Evolutionary conservation across 768 basidiomycete genomes (phyloP), one percentile per base, ranked within the genome.

Genomic region (Leccinum broughii): DNA sequence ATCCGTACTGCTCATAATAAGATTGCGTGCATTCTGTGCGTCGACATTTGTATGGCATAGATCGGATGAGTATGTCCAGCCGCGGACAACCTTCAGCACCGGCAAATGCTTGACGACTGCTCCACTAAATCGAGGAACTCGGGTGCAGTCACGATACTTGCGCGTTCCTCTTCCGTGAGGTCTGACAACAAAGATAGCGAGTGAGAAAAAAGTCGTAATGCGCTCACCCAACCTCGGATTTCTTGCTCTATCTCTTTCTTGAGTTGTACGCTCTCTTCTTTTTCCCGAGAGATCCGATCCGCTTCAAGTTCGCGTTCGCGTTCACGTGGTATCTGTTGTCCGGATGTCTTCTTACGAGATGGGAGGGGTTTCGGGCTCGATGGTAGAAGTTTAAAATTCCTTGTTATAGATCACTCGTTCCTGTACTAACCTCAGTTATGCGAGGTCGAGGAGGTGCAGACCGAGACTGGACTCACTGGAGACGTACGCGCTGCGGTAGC

Each of bases 11-110:
- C 91, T 93, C 11, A 94, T 94, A 63, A 99, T 94, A 59, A 99
- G 77, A 70, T 97, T 98, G 74, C 98, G 95, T 1, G 97, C 97
- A 71, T 98, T 98, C 76, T 98, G 97, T 2, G 97, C 97, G 9
- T 97, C 97, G 17, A 98, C 92, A 98, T 94, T 65, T 92, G 88
- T 88, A 99, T 97, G 0, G 93, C 92, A 77, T 99, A 99, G 41
- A 99, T 92, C 0, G 97, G 97, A 75, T 99, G 96, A 4, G 97
- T 98, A 71, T 99, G 97, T 0, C 97, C 97, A 28, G 93, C 88
- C 2, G 95, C 93, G 15, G 95, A 97, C 44, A 98, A 76, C 0
- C 78, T 98, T 99, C 53, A 98, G 80, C 3, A 98, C 94, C 0
- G 97, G 97, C 2, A 98, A 79, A 71, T 97, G 94, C 72, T 96